Conservation (phyloP, 441 rosid genomes). For the Erodium texanum region DNA sequence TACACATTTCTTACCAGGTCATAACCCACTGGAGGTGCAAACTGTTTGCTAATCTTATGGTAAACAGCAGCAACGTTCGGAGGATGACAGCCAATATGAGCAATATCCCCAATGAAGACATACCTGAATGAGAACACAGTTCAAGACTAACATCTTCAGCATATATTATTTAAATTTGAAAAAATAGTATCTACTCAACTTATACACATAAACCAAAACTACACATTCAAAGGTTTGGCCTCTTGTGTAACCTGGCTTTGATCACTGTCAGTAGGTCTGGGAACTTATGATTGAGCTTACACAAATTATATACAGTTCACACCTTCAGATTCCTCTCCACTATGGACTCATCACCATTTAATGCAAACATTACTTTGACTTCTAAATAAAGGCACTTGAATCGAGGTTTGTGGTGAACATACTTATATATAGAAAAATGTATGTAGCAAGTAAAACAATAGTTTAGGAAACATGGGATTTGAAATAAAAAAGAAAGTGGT, state of each 20-base stretch:
- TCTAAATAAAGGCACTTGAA: not conserved
- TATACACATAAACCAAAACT: not conserved
- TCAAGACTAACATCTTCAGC: too few species aligned
- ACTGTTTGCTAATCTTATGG: conserved; percentile 36
- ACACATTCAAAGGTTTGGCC: too few species aligned
- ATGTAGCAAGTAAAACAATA: not conserved
- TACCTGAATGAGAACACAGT: conserved; percentile 36
- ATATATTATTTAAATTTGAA: too few species aligned
- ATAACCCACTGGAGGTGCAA: conserved; percentile 73
- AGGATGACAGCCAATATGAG: conserved; percentile 73
- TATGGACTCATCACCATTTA: not conserved
- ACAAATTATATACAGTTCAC: not conserved
- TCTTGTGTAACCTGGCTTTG: not conserved
- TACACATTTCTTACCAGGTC: conserved; percentile 60
- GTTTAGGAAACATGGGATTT: not conserved
- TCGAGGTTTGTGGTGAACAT: not conserved
- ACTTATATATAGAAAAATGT: not conserved
- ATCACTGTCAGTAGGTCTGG: not conserved
- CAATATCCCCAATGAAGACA: conserved; percentile 82
- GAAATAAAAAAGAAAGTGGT: conserved; percentile 7
- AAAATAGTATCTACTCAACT: not conserved
- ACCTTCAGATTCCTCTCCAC: not conserved
- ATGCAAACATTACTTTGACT: not conserved
- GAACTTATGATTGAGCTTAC: not conserved
- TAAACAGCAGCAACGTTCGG: conserved; percentile 91